phyloP scores from a whole-genome alignment of 495 filamentous ascomycete species.

The Amphirosellinia nigrospora region DNA sequence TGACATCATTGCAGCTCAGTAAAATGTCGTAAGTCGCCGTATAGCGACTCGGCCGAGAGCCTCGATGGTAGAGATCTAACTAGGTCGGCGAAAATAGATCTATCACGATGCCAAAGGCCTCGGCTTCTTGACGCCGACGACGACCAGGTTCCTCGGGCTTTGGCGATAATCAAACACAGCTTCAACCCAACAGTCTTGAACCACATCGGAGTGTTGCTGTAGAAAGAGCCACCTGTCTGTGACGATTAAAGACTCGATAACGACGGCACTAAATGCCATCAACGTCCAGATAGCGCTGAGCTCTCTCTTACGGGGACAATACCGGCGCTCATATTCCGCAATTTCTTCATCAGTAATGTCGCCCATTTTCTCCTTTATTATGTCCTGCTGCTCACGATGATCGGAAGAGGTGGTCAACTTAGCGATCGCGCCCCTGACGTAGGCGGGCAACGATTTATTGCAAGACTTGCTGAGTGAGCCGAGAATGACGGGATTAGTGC shows the following conservation, averaged over 20 bases:
- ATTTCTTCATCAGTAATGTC: slow-evolving; percentile 76
- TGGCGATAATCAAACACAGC: slow-evolving; percentile 86
- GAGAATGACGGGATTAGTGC: slow-evolving; percentile 78
- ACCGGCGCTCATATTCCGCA: slow-evolving; percentile 67
- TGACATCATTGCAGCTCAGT: slow-evolving; percentile 1
- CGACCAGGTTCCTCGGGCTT: slow-evolving; percentile 87
- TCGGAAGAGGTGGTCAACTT: slow-evolving; percentile 71
- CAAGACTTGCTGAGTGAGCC: slow-evolving; percentile 82
- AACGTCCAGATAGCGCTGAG: slow-evolving; percentile 87
- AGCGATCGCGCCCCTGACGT: slow-evolving; percentile 77
- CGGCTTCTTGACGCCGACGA: slow-evolving; percentile 81
- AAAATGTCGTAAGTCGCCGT: background rate
- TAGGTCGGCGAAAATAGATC: background rate
- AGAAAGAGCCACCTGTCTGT: slow-evolving; percentile 92
- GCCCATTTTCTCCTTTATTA: slow-evolving; percentile 65
- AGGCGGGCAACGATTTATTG: slow-evolving; percentile 76
- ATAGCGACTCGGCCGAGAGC: no score
- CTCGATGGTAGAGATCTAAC: no score
- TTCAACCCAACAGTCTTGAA: slow-evolving; percentile 86
- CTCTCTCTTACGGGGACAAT: slow-evolving; percentile 73
- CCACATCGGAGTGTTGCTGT: slow-evolving; percentile 70
- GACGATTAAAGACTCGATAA: slow-evolving; percentile 89
- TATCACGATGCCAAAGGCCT: slow-evolving; percentile 21
- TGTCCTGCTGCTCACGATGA: slow-evolving; percentile 55
- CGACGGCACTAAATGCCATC: slow-evolving; percentile 91